Percentiles rank a stretch among this genome's conserved stretches.
These are phyloP conservation scores for Yamadazyma phyllophila DNA, from an alignment of 805 yeast species.

Conservation along the genomic window DNA sequence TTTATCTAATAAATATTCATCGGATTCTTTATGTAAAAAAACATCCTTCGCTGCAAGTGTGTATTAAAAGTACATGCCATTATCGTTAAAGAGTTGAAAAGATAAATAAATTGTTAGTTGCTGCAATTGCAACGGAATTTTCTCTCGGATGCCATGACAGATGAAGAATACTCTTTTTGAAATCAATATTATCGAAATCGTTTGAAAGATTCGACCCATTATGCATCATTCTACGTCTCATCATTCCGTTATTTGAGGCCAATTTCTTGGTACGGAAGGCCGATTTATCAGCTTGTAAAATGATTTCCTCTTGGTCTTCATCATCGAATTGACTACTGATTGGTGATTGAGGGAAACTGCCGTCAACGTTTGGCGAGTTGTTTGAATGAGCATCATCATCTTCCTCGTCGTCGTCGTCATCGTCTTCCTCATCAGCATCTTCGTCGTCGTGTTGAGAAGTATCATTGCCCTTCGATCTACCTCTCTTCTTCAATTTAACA, in stretches of 20 bases:
- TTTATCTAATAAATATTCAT: neutral
- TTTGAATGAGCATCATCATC: slow-evolving; percentile 24
- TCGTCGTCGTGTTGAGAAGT: slow-evolving; percentile 7
- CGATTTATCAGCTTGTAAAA: slow-evolving; percentile 95
- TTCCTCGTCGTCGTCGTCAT: slow-evolving; percentile 43
- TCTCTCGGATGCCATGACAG: slow-evolving; percentile 98
- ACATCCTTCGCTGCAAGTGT: neutral
- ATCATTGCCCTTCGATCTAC: slow-evolving; percentile 1
- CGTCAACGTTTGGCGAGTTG: slow-evolving; percentile 6
- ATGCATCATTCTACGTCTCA: slow-evolving; percentile 51
- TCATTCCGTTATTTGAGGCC: slow-evolving; percentile 32
- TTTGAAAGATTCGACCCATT: slow-evolving; percentile 53
- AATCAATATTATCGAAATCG: slow-evolving; percentile 81
- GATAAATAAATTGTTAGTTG: slow-evolving; percentile 89
- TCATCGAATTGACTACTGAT: slow-evolving; percentile 24
- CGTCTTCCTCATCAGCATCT: slow-evolving; percentile 29
- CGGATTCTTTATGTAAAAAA: neutral
- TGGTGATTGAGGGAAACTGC: slow-evolving; percentile 33
- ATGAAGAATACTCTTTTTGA: slow-evolving; percentile 90
- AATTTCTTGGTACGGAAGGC: slow-evolving; percentile 84
- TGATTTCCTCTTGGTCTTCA: slow-evolving; percentile 55
- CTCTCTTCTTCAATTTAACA: slow-evolving; percentile 11
- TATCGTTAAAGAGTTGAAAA: slow-evolving; percentile 63
- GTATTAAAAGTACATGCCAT: slow-evolving; percentile 4
- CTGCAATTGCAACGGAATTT: slow-evolving; percentile 96